Percentiles rank a stretch among this genome's conserved stretches.
phyloP scores from a whole-genome alignment of 2,329 filamentous ascomycete species.

The Pseudogymnoascus sp. region DNA sequence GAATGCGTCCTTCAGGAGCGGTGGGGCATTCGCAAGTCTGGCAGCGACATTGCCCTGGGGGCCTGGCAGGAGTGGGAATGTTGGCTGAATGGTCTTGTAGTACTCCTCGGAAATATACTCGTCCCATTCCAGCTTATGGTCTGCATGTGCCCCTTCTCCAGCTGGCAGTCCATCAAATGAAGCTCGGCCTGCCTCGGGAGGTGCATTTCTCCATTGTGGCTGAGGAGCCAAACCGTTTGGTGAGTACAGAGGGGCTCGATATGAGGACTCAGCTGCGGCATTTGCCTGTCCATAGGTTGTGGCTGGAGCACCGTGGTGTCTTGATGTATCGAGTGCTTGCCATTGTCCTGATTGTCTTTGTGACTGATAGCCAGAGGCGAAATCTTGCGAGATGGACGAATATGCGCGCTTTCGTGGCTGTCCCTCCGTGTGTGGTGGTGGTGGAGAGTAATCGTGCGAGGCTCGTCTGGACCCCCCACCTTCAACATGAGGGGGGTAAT shows the following conservation, averaged over 20 bases:
- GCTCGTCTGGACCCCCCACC: constrained; percentile 33
- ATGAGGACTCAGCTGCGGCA: not conserved
- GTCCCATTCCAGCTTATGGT: constrained; percentile 37
- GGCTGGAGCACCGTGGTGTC: constrained; percentile 19
- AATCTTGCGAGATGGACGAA: constrained; percentile 41
- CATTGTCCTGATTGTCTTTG: constrained; percentile 22
- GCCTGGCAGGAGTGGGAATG: constrained; percentile 58
- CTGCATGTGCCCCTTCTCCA: constrained; percentile 22
- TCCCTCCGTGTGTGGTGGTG: constrained; percentile 36
- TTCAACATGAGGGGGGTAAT: constrained; percentile 35
- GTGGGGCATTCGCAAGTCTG: constrained; percentile 50
- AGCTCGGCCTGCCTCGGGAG: constrained; percentile 22
- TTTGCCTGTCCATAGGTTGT: constrained; percentile 10
- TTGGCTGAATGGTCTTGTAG: constrained; percentile 57
- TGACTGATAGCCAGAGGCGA: constrained; percentile 34
- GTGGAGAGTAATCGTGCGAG: constrained; percentile 48
- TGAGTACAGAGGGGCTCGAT: constrained; percentile 27
- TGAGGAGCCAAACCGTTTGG: constrained; percentile 26
- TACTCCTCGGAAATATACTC: constrained; percentile 42
- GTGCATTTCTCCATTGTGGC: constrained; percentile 28
- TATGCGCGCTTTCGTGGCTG: constrained; percentile 41
- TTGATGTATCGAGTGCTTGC: constrained; percentile 20
- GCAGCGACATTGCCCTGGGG: constrained; percentile 50
- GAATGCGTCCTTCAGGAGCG: constrained; percentile 56
- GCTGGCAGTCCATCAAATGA: constrained; percentile 23